Evolutionary conservation across 2,329 filamentous ascomycete genomes (phyloP), one percentile per base, ranked within the genome.

Genomic region (Pyrenophora graminea): DNA sequence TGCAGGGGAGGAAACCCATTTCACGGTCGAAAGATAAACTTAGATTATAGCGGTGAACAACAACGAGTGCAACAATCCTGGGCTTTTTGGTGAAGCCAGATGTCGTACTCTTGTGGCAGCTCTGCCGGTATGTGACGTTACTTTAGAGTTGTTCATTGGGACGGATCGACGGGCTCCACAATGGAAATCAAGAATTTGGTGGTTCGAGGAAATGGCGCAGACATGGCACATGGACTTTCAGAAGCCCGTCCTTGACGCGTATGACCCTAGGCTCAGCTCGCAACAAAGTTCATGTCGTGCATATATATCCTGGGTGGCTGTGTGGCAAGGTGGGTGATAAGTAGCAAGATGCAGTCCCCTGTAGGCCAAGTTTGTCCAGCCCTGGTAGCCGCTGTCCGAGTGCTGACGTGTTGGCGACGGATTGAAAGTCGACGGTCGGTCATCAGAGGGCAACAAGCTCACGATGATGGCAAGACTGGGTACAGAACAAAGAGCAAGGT

Each of bases 401-500:
- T 41, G 43, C 48, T 53, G 47, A 55, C 48, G 23, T 3, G 4
- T 41, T 49, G 27, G 51, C 50, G 39, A 18, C 34, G 27, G 27
- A 31, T 33, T 17, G 36, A 39, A 38, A 19, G 23, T 27, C 39
- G 36, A 39, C 33, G 17, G 23, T 27, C 39, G 12, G n/a, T 15
- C 10, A 42, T 31, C 10, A 27, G 15, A 31, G 31, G 51, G 36
- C 30, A 18, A 40, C 41, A 51, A 4, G 23, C 21, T 39, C 45
- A 53, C 37, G 43, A 46, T 40, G 37, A 39, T 52, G 30, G 36
- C 47, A 52, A 52, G 47, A 48, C 40, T 34, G 38, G 39, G 19
- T 32, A 19, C 52, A 54, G 48, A 63, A 59, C 51, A 60, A 61
- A 63, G 56, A 58, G 58, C 56, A 54, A 60, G 52, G 56, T 57